Percentiles rank a stretch among this genome's conserved stretches.
These are phyloP conservation scores for Rhodofomes roseus DNA, from an alignment of 1,284 basidiomycete species.

Conservation along the genomic window DNA sequence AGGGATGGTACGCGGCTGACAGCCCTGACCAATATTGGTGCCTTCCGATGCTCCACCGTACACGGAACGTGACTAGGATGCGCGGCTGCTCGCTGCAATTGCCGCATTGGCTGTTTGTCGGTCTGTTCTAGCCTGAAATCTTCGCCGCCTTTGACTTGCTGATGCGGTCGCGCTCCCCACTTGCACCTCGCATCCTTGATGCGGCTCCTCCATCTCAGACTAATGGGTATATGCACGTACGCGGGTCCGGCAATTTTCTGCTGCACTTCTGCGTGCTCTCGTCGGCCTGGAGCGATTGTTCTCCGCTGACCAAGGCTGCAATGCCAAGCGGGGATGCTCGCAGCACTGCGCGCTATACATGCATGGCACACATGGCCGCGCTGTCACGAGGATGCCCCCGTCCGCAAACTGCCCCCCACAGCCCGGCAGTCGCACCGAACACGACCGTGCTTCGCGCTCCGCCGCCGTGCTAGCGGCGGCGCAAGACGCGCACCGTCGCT, in stretches of 20 bases:
- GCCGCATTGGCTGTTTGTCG: not conserved
- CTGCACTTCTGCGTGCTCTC: not conserved
- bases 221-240: not conserved
- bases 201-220: not conserved
- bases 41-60: not conserved
- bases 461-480: not conserved
- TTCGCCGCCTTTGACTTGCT: not conserved
- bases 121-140: not conserved
- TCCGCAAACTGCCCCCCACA: not conserved
- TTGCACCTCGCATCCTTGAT: not conserved
- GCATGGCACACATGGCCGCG: not conserved
- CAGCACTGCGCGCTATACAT: not conserved
- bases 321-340: not conserved
- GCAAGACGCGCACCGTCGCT: not conserved
- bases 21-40: not conserved
- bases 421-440: not conserved
- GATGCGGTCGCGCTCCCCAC: not conserved
- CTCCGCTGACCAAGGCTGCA: not conserved
- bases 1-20: not conserved
- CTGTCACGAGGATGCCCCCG: not conserved
- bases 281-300: not conserved
- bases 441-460: not conserved
- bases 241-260: not conserved
- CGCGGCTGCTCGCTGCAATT: not conserved
- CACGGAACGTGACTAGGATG: not conserved